Evolutionary conservation across 2,329 filamentous ascomycete genomes (phyloP).

Genomic region (Eutypella sp.): DNA sequence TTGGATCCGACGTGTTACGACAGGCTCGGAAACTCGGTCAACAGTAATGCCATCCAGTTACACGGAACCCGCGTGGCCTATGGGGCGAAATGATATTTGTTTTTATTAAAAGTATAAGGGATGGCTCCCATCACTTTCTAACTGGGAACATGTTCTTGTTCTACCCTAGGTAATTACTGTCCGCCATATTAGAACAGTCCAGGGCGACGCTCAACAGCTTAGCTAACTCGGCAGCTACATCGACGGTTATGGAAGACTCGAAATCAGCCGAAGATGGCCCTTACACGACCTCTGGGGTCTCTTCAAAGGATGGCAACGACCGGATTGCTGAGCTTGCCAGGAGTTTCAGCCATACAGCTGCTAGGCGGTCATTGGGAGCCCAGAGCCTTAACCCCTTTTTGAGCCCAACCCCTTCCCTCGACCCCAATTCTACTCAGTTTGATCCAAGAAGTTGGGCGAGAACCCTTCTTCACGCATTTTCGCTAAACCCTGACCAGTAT

Average conservation of each 20-base stretch:
- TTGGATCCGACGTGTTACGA: too few relatives aligned
- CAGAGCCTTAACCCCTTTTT: constrained; percentile 20
- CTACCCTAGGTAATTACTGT: background rate
- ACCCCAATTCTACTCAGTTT: constrained; percentile 40
- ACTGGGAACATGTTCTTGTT: background rate
- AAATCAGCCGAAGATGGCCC: background rate
- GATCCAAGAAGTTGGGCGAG: constrained; percentile 41
- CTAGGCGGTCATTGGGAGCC: constrained; percentile 2
- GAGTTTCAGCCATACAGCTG: constrained; percentile 8
- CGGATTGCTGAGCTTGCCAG: constrained; percentile 12
- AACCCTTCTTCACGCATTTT: constrained; percentile 37
- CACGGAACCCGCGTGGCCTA: too few relatives aligned
- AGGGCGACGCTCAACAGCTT: background rate
- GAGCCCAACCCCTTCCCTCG: constrained; percentile 28
- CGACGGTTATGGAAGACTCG: background rate
- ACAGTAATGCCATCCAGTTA: too few relatives aligned
- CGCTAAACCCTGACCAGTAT: constrained; percentile 29
- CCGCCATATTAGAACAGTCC: background rate
- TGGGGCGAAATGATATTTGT: too few relatives aligned
- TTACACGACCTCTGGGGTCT: background rate
- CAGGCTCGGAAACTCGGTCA: background rate
- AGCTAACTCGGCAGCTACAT: background rate
- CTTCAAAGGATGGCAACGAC: background rate
- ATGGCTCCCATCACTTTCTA: too few relatives aligned
- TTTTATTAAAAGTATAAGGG: too few relatives aligned